Conservation (phyloP, 169 alveolate genomes). For the Perkinsus olseni region DNA sequence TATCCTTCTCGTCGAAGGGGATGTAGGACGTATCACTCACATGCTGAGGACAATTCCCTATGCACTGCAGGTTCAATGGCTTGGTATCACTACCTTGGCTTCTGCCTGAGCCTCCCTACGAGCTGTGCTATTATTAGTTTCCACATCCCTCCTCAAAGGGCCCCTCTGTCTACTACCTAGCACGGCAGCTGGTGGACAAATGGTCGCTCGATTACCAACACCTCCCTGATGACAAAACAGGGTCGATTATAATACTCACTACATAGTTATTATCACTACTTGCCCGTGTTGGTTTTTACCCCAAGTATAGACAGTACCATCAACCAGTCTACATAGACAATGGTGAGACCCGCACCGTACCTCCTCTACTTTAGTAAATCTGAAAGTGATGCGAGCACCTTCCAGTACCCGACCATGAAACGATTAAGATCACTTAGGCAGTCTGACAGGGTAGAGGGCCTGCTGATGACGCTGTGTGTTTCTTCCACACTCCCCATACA, state of each 20-base stretch:
- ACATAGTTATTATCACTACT: not conserved
- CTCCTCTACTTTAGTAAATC: not conserved
- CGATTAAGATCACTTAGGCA: not conserved
- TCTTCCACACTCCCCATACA: not conserved
- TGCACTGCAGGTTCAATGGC: not conserved
- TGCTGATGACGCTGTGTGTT: not conserved
- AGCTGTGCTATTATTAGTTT: not conserved
- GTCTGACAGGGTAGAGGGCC: not conserved
- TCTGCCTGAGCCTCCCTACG: not conserved
- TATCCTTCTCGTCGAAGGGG: not conserved
- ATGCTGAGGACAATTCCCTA: not conserved
- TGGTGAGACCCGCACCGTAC: not conserved
- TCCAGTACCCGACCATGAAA: not conserved
- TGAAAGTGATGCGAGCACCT: not conserved
- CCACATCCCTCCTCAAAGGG: not conserved
- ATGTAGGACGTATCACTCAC: not conserved
- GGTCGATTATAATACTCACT: not conserved
- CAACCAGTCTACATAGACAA: not conserved
- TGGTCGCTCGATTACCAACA: not conserved
- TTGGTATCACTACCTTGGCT: not conserved
- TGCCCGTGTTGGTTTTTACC: not conserved
- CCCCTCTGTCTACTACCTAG: not conserved
- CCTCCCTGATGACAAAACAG: not conserved
- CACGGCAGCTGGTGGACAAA: not conserved
- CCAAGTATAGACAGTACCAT: not conserved